A percentile compares a stretch with the other conserved stretches of the same genome.
phyloP scores from a whole-genome alignment of 805 yeast species.

The Alloascoidea hylecoeti region DNA sequence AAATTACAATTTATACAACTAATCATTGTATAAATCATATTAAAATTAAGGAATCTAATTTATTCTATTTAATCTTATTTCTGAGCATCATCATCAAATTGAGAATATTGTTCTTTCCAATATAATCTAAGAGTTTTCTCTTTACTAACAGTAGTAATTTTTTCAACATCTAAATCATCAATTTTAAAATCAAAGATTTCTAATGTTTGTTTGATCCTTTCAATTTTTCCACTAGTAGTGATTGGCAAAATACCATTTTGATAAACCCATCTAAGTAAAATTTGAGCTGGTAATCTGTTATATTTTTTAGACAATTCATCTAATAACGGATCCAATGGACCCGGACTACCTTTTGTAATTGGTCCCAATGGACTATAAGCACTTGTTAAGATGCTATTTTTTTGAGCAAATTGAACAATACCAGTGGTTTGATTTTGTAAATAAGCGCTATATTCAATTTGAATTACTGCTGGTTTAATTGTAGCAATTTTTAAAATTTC shows the following conservation, averaged over 20 bases:
- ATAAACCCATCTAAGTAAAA: constrained; percentile 58
- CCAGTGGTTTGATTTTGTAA: constrained; percentile 53
- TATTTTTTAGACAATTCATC: constrained; percentile 40
- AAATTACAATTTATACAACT: too few species aligned
- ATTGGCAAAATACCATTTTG: constrained; percentile 55
- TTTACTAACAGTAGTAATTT: constrained; percentile 26
- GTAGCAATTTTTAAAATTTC: constrained; percentile 25
- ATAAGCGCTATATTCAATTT: constrained; percentile 57
- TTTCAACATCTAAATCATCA: constrained; percentile 31
- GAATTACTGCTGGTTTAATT: constrained; percentile 43
- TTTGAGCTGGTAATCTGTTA: constrained; percentile 41
- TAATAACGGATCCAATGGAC: constrained; percentile 24
- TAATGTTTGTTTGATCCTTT: constrained; percentile 40
- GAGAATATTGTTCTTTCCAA: not conserved
- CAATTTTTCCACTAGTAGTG: constrained; percentile 52
- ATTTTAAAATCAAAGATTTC: constrained; percentile 44
- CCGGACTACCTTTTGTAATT: constrained; percentile 28
- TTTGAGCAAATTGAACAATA: constrained; percentile 31
- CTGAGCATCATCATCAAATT: too few species aligned
- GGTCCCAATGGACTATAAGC: constrained; percentile 65
- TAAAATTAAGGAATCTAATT: too few species aligned
- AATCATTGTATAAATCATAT: too few species aligned
- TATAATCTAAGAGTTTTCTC: not conserved
- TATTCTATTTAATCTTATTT: too few species aligned
- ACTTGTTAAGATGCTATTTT: constrained; percentile 36